Conservation (phyloP, 352 stramenopile species). For the Globisporangium lucens region DNA sequence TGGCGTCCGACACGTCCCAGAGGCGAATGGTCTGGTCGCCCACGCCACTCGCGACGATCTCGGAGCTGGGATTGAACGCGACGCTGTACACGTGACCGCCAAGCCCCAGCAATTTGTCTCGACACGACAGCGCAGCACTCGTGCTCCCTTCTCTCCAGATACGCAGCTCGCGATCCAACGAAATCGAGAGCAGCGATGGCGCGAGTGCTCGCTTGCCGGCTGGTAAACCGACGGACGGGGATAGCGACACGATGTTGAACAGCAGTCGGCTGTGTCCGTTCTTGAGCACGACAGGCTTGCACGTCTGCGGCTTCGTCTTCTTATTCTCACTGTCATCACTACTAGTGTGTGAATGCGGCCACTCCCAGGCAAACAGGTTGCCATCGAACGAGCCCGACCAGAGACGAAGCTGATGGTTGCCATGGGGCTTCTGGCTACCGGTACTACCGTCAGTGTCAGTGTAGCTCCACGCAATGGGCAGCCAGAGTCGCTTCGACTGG, state of each 20-base stretch:
- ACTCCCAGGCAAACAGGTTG: slow-evolving; percentile 62
- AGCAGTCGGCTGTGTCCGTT: slow-evolving; percentile 60
- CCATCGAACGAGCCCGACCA: slow-evolving; percentile 75
- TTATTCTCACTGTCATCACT: slow-evolving; percentile 6
- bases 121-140: slow-evolving; percentile 24
- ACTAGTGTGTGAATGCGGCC: slow-evolving; percentile 18
- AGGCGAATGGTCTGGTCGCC: slow-evolving; percentile 78
- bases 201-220: neutral
- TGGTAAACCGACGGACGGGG: neutral
- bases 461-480: slow-evolving; percentile 62
- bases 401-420: slow-evolving; percentile 26
- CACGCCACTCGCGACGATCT: slow-evolving; percentile 45
- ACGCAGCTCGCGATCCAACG: slow-evolving; percentile 63
- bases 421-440: neutral
- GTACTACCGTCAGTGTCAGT: neutral
- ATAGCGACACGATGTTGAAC: slow-evolving; percentile 53
- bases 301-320: slow-evolving; percentile 12
- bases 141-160: slow-evolving; percentile 43
- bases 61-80: slow-evolving; percentile 26
- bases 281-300: slow-evolving; percentile 52
- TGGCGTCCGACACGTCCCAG: slow-evolving; percentile 32
- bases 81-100: slow-evolving; percentile 67
- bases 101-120: slow-evolving; percentile 45
- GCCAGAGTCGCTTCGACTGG: slow-evolving; percentile 70
- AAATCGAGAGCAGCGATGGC: slow-evolving; percentile 50